Evolutionary conservation across 768 basidiomycete species (phyloP).

Genomic region (Lactarius sp.): DNA sequence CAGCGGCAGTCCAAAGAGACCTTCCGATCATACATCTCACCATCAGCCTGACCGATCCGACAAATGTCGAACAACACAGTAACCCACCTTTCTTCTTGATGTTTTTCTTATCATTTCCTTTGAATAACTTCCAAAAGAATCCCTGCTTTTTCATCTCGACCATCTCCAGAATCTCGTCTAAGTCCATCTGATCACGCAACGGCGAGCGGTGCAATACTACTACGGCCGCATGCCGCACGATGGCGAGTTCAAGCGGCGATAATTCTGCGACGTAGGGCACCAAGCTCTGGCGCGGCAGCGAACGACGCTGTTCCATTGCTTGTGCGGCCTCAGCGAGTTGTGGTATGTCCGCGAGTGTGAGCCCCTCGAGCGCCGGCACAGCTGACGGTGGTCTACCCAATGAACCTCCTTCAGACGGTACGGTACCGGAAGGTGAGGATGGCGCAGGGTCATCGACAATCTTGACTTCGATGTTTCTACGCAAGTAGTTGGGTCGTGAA

Average conservation of each 20-base stretch:
- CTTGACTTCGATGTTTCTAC: constrained; percentile 82
- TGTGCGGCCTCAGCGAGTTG: constrained; percentile 90
- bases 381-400: constrained; percentile 17
- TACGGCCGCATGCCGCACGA: constrained; percentile 89
- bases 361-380: constrained; percentile 52
- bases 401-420: constrained; percentile 35
- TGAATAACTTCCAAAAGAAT: constrained; percentile 97
- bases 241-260: constrained; percentile 76
- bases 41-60: constrained; percentile 18
- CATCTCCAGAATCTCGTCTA: constrained; percentile 92
- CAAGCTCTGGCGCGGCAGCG: constrained; percentile 69
- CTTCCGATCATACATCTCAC: constrained; percentile 37
- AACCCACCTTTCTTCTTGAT: constrained; percentile 77
- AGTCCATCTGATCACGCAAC: constrained; percentile 74
- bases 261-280: constrained; percentile 83
- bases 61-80: not conserved
- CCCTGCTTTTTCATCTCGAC: constrained; percentile 89
- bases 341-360: constrained; percentile 93
- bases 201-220: constrained; percentile 73
- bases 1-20: constrained; percentile 89
- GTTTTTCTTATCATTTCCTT: constrained; percentile 82
- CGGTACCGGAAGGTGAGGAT: constrained; percentile 58
- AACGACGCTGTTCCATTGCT: constrained; percentile 83
- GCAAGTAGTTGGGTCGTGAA: constrained; percentile 62
- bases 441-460: constrained; percentile 81